Conservation (phyloP, 495 filamentous ascomycete species). For the Trichoderma asperelloides region DNA sequence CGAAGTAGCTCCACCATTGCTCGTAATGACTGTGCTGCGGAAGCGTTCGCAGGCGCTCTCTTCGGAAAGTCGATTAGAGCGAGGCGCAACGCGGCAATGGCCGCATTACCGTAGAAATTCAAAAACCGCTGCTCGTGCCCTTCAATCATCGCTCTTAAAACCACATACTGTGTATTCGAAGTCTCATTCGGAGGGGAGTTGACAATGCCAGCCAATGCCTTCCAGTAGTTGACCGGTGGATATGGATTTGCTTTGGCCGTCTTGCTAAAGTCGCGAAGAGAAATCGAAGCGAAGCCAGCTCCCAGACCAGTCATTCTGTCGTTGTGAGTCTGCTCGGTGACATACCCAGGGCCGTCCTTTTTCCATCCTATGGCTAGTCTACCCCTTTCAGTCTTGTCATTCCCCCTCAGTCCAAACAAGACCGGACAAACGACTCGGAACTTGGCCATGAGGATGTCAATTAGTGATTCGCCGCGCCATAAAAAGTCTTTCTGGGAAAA, state of each 20-base stretch:
- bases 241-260: conserved; percentile 62
- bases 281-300: conserved; percentile 72
- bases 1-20: conserved; percentile 51
- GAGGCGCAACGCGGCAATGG: conserved; percentile 50
- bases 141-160: conserved; percentile 70
- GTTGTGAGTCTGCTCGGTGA: conserved; percentile 58
- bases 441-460: conserved; percentile 86
- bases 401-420: conserved; percentile 74
- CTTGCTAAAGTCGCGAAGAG: conserved; percentile 69
- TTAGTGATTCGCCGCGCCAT: conserved; percentile 62
- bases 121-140: conserved; percentile 63
- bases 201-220: conserved; percentile 58
- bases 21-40: conserved; percentile 48
- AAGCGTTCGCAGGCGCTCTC: conserved; percentile 37
- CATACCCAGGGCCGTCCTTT: conserved; percentile 46
- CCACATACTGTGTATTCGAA: conserved; percentile 67
- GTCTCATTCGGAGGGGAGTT: conserved; percentile 58
- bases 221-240: conserved; percentile 75
- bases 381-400: conserved; percentile 63
- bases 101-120: conserved; percentile 65
- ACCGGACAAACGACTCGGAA: conserved; percentile 73
- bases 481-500: conserved; percentile 59
- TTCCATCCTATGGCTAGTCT: conserved; percentile 68
- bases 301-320: conserved; percentile 79
- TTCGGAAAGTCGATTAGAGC: conserved; percentile 62